A percentile compares a stretch with the other conserved stretches of the same genome.
Evolutionary conservation across 164 flowering plant genomes (phyloP).

Genomic region (Kingdonia uniflora): DNA sequence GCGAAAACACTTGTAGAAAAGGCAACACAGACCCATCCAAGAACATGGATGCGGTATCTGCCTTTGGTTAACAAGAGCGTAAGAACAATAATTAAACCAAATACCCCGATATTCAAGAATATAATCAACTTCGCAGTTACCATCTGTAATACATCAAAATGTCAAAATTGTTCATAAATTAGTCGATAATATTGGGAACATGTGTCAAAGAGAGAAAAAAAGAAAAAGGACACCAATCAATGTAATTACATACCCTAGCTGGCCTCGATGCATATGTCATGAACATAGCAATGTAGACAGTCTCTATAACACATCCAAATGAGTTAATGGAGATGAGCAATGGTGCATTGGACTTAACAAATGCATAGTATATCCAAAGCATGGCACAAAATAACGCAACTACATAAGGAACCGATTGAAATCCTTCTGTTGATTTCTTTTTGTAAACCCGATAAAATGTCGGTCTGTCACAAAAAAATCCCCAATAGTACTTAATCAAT

Average conservation of each 20-base stretch:
- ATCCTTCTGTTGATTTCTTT: conserved; percentile 50
- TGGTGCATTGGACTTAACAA: conserved; percentile 22
- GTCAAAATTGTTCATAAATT: no score
- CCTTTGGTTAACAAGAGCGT: conserved; percentile 19
- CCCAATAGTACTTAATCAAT: background rate
- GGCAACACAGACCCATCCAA: conserved; percentile 42
- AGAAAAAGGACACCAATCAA: no score
- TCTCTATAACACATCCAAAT: conserved; percentile 34
- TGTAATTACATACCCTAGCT: conserved; percentile 26
- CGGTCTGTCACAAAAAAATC: conserved; percentile 26
- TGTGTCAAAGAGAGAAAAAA: no score
- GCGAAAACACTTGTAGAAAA: conserved; percentile 34
- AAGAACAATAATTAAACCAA: conserved; percentile 15
- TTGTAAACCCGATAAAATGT: conserved; percentile 42
- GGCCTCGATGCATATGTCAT: conserved; percentile 29
- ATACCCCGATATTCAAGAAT: conserved; percentile 19
- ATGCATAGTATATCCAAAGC: conserved; percentile 55
- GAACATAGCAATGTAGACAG: conserved; percentile 26
- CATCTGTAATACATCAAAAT: conserved; percentile 11
- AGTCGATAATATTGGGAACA: no score
- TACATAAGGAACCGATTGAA: conserved; percentile 46
- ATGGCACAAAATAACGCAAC: conserved; percentile 42
- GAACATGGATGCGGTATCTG: conserved; percentile 11
- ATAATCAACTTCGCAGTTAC: conserved; percentile 19
- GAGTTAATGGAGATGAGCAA: conserved; percentile 47